Conservation (phyloP, 352 stramenopile species). For the Phytophthora sp. region DNA sequence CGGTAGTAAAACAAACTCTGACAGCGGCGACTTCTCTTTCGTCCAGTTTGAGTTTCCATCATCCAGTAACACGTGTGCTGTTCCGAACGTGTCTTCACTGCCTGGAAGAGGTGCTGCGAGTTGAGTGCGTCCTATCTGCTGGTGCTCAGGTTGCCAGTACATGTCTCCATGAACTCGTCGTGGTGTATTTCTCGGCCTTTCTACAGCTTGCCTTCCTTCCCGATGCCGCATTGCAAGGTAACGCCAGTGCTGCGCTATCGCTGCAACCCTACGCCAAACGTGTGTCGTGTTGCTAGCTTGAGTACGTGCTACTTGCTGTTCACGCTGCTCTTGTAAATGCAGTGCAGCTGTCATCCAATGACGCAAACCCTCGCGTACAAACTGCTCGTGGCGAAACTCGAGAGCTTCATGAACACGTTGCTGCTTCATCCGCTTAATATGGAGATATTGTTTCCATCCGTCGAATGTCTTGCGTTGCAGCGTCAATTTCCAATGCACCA, state of each 20-base stretch:
- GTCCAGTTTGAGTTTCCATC: constrained; percentile 9
- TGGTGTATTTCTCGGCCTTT: not conserved
- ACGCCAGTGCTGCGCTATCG: constrained; percentile 45
- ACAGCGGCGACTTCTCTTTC: constrained; percentile 28
- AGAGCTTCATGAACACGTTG: constrained; percentile 54
- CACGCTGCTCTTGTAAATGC: constrained; percentile 46
- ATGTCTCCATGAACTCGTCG: constrained; percentile 9
- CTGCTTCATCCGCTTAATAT: constrained; percentile 38
- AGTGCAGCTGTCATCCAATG: constrained; percentile 56
- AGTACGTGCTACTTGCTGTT: constrained; percentile 22
- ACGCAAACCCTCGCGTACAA: constrained; percentile 50
- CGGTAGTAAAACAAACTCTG: constrained; percentile 44
- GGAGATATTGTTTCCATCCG: constrained; percentile 45
- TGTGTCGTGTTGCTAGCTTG: constrained; percentile 31
- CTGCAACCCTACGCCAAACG: constrained; percentile 38
- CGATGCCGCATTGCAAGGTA: constrained; percentile 30
- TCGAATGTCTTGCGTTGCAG: constrained; percentile 40
- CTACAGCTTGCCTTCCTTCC: constrained; percentile 3
- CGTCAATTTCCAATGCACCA: constrained; percentile 65
- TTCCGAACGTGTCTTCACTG: not conserved
- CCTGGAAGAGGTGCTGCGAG: not conserved
- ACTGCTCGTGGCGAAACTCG: constrained; percentile 53
- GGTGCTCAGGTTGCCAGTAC: constrained; percentile 11
- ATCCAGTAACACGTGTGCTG: not conserved
- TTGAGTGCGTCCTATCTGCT: not conserved